Evolutionary conservation across 106 monocot genomes (phyloP).

Genomic region (Allium sativum): DNA sequence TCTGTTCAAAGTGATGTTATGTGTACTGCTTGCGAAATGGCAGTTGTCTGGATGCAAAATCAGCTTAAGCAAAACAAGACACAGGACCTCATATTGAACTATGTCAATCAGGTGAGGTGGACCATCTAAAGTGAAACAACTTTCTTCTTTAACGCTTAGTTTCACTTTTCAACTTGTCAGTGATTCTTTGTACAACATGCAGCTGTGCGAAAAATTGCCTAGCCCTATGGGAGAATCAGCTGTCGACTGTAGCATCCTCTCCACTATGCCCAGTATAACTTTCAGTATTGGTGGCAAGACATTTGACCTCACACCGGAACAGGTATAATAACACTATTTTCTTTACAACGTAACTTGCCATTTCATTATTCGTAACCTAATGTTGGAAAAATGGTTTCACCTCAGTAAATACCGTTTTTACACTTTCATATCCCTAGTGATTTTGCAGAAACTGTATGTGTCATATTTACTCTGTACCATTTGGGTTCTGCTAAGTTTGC

Average conservation of each 20-base stretch:
- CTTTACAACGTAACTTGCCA: no score
- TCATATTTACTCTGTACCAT: no score
- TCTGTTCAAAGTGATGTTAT: conserved; percentile 25
- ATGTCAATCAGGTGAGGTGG: conserved; percentile 25
- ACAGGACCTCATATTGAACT: conserved; percentile 41
- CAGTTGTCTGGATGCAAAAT: conserved; percentile 85
- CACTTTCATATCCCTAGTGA: no score
- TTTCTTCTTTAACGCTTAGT: no score
- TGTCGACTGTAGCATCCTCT: conserved; percentile 37
- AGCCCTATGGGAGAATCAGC: conserved; percentile 45
- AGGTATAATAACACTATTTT: conserved; percentile 15
- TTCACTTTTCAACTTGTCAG: no score
- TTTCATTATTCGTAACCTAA: no score
- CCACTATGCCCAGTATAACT: conserved; percentile 41
- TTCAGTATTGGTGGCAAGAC: conserved; percentile 52
- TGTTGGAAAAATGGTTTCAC: no score
- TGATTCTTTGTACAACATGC: not conserved
- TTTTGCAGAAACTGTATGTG: no score
- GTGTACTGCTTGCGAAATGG: conserved; percentile 71
- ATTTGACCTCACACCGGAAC: conserved; percentile 44
- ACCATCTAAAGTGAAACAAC: no score
- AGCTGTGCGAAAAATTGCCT: conserved; percentile 37
- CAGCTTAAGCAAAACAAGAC: conserved; percentile 57
- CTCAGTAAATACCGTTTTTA: no score
- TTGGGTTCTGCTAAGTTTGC: no score